Evolutionary conservation across 306 rosid species (phyloP).

Genomic region (Echinosophora koreensis): DNA sequence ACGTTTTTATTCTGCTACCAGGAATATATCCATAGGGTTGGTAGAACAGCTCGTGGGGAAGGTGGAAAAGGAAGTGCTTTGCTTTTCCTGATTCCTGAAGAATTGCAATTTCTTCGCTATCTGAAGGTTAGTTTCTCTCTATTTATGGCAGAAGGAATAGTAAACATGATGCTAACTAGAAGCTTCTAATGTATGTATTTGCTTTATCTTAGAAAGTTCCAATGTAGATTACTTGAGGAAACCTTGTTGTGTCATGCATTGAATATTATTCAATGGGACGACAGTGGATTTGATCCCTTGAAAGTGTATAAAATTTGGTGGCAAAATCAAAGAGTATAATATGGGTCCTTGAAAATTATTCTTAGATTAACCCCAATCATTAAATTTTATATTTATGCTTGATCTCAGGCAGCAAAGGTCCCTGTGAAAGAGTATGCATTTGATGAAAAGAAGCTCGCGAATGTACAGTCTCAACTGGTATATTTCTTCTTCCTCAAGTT

Average conservation of each 20-base stretch:
- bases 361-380: conserved; percentile 23
- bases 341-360: background rate
- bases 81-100: conserved; percentile 87
- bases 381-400: background rate
- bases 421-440: conserved; percentile 80
- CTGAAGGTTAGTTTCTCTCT: conserved; percentile 66
- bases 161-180: conserved; percentile 1
- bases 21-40: conserved; percentile 98
- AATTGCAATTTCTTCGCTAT: conserved; percentile 80
- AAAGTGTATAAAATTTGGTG: conserved; percentile 24
- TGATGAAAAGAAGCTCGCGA: conserved; percentile 77
- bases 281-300: conserved; percentile 3
- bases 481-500: conserved; percentile 19
- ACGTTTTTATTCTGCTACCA: conserved; percentile 47
- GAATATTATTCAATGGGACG: background rate
- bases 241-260: background rate
- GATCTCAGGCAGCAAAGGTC: conserved; percentile 85
- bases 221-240: conserved; percentile 28
- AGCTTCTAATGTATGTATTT: conserved; percentile 26
- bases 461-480: conserved; percentile 91
- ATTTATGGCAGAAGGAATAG: background rate
- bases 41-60: conserved; percentile 99
- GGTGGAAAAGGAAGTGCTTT: conserved; percentile 91
- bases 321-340: conserved; percentile 12
- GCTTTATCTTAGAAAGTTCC: conserved; percentile 18